Conservation (phyloP, 73 alveolate species). For the Tetrahymena malaccensis region DNA sequence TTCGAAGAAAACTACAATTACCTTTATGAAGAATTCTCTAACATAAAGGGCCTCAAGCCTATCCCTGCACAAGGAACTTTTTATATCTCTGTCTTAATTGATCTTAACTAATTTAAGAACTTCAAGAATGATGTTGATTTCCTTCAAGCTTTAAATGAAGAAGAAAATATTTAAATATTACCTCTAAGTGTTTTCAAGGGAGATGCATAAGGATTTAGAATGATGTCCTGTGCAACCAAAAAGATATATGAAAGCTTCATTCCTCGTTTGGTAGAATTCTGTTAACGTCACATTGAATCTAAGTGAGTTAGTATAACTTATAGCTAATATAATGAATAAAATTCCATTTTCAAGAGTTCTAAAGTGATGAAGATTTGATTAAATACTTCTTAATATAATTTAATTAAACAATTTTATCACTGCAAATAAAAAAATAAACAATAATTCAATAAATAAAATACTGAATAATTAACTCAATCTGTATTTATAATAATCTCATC, state of each 20-base stretch:
- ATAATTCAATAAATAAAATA: too few relatives aligned
- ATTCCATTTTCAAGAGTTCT: too few relatives aligned
- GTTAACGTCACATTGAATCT: not conserved
- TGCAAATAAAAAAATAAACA: too few relatives aligned
- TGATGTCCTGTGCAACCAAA: conserved; percentile 14
- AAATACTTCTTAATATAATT: too few relatives aligned
- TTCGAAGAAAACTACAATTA: conserved; percentile 49
- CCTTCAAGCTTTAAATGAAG: conserved; percentile 1
- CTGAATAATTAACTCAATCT: not conserved
- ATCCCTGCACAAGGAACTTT: conserved; percentile 67
- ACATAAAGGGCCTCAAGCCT: conserved; percentile 58
- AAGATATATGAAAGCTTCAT: conserved; percentile 3
- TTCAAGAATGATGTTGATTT: conserved; percentile 27
- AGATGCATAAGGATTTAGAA: conserved; percentile 29
- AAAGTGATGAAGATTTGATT: too few relatives aligned
- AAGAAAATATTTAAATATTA: not conserved
- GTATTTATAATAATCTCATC: too few relatives aligned
- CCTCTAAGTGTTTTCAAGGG: conserved; percentile 20
- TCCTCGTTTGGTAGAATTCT: conserved; percentile 17
- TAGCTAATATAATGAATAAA: too few relatives aligned
- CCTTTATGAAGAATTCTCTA: conserved; percentile 28
- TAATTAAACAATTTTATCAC: too few relatives aligned
- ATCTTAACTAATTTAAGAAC: not conserved
- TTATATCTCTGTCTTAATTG: conserved; percentile 65
- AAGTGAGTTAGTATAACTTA: not conserved